Base-by-base conservation (phyloP, 164 flowering plant species). In the Dillenia turbinata region DNA sequence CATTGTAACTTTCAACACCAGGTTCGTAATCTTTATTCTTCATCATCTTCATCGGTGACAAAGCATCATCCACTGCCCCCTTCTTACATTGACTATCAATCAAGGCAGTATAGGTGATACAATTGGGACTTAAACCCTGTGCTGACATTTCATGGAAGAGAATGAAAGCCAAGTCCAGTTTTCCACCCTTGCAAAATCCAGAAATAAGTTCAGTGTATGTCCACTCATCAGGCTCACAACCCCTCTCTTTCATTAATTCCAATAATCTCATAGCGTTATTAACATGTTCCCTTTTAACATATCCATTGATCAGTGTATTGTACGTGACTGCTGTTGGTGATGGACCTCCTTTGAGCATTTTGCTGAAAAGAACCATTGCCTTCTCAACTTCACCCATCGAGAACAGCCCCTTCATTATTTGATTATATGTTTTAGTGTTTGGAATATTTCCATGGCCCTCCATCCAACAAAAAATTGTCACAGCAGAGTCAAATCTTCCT, bases 21-120 rank as follows among this genome's bases (percentile, higher is more conserved):
- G 87, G 86, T 16, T 44, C 2, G 60, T 83, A 78, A 63, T 80
- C 84, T 56, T 52, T 56, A 61, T 76, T 57, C 71, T 71, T 70
- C 92, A 91, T 85, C 71, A 56, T 78, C 46, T 77, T 71, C 59
- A 87, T 59, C 59, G 88, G 68, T 7, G 77, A 62, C 75, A 82
- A 65, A 4, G 87, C 91, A 69, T 12, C 64, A 49, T 87, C 90
- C 26, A 80, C 44, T 60, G 84, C 75, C 57, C 83, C 88, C 57
- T 65, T 68, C 75, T 82, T 88, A 62, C 85, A 88, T 54, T 79
- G 79, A 40, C 96, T 88, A 72, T 86, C 91, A 71, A 90, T 88
- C 49, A 90, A 69, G 61, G 89, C 75, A 52, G 88, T 79, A 60
- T 80, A 87, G 24, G 63, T 69, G 12, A 83, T 71, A 52, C 70